Evolutionary conservation across 108 stramenopile genomes (phyloP).

Genomic region (Cyclotella sp.): DNA sequence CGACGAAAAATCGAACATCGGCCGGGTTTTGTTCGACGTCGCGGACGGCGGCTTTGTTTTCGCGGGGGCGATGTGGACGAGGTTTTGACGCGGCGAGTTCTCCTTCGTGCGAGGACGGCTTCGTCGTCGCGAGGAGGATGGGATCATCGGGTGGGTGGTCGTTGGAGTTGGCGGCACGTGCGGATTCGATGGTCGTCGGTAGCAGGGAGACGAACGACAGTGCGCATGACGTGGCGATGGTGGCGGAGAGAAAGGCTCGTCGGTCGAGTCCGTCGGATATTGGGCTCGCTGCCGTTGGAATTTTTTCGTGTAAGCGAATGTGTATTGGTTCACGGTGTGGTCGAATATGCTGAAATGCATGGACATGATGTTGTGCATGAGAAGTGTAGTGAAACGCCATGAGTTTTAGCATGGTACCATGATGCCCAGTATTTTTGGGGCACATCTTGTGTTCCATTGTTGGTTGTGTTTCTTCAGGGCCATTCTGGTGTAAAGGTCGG

Average conservation of each 20-base stretch:
- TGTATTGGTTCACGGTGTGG: background rate
- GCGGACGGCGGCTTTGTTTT: background rate
- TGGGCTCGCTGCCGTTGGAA: background rate
- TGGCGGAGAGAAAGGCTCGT: slow-evolving; percentile 16
- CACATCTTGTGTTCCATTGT: too few relatives aligned
- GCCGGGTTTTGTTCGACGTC: slow-evolving; percentile 1
- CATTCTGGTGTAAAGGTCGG: too few relatives aligned
- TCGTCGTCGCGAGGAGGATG: slow-evolving; percentile 35
- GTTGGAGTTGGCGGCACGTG: background rate
- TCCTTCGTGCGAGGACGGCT: slow-evolving; percentile 41
- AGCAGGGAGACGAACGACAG: background rate
- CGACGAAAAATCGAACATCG: slow-evolving; percentile 69
- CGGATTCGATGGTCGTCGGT: background rate
- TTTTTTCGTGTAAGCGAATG: background rate
- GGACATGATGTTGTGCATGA: too few relatives aligned
- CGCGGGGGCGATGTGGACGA: slow-evolving; percentile 26
- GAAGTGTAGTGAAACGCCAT: too few relatives aligned
- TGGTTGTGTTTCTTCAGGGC: too few relatives aligned
- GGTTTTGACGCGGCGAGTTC: slow-evolving; percentile 29
- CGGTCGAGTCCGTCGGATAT: background rate
- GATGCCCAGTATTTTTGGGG: too few relatives aligned
- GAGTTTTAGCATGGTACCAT: too few relatives aligned
- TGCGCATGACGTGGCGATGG: slow-evolving; percentile 2
- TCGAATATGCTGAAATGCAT: too few relatives aligned
- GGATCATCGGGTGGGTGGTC: background rate